These are phyloP conservation scores for Kandelia obovata DNA, from an alignment of 345 rosid species.

Conservation along the genomic window DNA sequence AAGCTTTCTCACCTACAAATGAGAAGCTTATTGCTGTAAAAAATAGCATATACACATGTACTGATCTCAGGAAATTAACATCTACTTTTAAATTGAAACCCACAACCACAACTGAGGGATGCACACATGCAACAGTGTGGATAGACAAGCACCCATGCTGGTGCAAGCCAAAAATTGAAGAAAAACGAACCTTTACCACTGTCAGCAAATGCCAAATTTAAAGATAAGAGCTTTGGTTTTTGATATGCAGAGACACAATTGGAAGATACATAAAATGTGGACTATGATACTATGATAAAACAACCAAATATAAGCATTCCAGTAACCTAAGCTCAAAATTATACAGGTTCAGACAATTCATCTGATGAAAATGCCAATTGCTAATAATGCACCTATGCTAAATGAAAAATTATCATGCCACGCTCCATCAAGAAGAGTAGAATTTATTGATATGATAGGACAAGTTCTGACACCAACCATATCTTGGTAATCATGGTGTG, in stretches of 20 bases:
- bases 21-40: too few relatives aligned
- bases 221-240: too few relatives aligned
- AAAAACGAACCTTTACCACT: neutral
- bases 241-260: too few relatives aligned
- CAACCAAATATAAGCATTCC: neutral
- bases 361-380: neutral
- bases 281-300: too few relatives aligned
- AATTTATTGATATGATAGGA: neutral
- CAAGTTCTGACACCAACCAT: slow-evolving; percentile 5
- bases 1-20: too few relatives aligned
- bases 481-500: neutral
- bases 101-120: too few relatives aligned
- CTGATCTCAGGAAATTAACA: too few relatives aligned
- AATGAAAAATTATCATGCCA: neutral
- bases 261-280: too few relatives aligned
- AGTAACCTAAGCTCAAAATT: neutral
- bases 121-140: neutral
- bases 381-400: neutral
- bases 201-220: neutral
- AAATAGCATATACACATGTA: too few relatives aligned
- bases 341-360: neutral
- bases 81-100: too few relatives aligned
- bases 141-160: neutral
- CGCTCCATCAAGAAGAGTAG: neutral
- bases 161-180: slow-evolving; percentile 5